Conservation (phyloP, 805 yeast genomes). For the Yamadazyma laniorum region DNA sequence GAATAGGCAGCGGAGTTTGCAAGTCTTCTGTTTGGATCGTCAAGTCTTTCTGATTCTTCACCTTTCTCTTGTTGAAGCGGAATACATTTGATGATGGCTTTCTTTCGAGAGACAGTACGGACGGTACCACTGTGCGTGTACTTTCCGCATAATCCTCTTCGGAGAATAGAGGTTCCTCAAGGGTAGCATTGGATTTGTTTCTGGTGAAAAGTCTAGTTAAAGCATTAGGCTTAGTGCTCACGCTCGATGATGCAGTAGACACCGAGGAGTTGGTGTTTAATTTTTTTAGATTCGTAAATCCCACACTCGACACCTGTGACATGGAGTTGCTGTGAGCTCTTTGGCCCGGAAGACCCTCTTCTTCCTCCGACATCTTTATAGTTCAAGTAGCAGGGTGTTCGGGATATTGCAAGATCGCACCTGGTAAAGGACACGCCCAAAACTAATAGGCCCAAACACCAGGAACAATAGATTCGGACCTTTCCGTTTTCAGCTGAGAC, state of each 20-base stretch:
- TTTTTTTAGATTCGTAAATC: conserved; percentile 34
- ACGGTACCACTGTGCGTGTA: conserved; percentile 4
- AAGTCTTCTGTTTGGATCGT: conserved; percentile 27
- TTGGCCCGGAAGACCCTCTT: not conserved
- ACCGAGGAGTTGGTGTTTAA: conserved; percentile 26
- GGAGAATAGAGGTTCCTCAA: conserved; percentile 7
- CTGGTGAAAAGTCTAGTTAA: conserved; percentile 30
- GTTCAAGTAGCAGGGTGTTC: too few species aligned
- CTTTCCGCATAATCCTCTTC: conserved; percentile 4
- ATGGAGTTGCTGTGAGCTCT: not conserved
- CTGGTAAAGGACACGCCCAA: too few species aligned
- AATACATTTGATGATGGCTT: conserved; percentile 12
- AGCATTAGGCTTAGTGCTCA: conserved; percentile 27
- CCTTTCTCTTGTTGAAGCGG: conserved; percentile 9
- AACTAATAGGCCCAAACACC: too few species aligned
- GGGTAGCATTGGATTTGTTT: conserved; percentile 22
- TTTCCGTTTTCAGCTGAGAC: too few species aligned
- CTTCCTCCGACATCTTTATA: too few species aligned
- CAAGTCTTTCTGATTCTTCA: conserved; percentile 20
- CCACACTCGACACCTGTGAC: conserved; percentile 23
- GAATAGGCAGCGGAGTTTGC: conserved; percentile 6
- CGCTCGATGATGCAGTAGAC: conserved; percentile 19
- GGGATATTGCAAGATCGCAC: too few species aligned
- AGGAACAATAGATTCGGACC: too few species aligned
- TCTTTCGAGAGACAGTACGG: conserved; percentile 13